Conservation (phyloP, 306 rosid genomes). For the Gynostemma pentaphyllum region DNA sequence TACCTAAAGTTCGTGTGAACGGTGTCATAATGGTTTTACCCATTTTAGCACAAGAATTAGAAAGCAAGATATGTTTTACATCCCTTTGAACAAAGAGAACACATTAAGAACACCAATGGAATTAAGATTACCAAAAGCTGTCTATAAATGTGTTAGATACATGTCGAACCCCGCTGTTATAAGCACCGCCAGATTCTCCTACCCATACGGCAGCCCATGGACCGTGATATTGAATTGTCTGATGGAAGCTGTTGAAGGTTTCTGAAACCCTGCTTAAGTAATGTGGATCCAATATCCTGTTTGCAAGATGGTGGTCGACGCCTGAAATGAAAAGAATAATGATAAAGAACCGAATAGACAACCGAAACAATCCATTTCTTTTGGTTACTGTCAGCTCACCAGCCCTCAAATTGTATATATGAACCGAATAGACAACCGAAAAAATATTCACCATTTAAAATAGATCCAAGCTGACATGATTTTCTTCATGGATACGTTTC, state of each 20-base stretch:
- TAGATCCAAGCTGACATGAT: neutral
- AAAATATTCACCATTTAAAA: neutral
- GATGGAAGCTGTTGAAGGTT: conserved; percentile 34
- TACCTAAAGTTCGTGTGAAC: conserved; percentile 39
- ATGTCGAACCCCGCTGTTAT: conserved; percentile 70
- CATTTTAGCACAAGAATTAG: neutral
- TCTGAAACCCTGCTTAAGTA: conserved; percentile 38
- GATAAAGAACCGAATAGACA: conserved; percentile 6
- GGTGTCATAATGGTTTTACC: neutral
- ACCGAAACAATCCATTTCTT: neutral
- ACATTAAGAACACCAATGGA: conserved; percentile 8
- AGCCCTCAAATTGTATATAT: conserved; percentile 78
- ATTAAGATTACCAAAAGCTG: conserved; percentile 81
- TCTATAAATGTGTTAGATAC: conserved; percentile 68
- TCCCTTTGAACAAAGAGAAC: neutral
- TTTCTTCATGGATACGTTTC: neutral
- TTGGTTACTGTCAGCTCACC: conserved; percentile 30
- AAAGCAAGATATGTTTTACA: neutral
- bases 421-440: no score
- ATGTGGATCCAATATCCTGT: conserved; percentile 56
- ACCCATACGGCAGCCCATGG: conserved; percentile 91
- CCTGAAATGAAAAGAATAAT: conserved; percentile 31
- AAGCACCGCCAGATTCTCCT: conserved; percentile 98
- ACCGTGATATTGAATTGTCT: conserved; percentile 44
- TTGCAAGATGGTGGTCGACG: conserved; percentile 40